Base-by-base conservation (phyloP, 345 rosid genomes). In the Iberis pinnata region DNA sequence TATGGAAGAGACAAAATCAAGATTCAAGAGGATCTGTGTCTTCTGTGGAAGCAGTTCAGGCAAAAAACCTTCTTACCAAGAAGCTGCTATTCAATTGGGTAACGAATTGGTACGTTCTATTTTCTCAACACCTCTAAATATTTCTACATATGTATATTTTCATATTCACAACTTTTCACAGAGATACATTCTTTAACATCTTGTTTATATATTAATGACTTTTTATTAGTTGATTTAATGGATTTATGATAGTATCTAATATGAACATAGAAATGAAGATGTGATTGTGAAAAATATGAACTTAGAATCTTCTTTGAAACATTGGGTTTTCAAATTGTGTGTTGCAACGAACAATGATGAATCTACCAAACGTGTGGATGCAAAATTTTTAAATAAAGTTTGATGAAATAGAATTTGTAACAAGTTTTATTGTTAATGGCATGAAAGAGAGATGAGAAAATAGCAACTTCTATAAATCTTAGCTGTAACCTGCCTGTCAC, bases 401-500 rank as follows among this genome's bases (percentile, higher is more conserved):
- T 60, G 22, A 54, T 31, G 56, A 64, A 22, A 35, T 64, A 61
- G 58, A 57, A 69, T 64, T 61, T 50, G 58, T 43, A 46, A 49
- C 75, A 75, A 76, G 79, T 79, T 76, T 76, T 78, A 44, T 71
- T 70, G 37, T 56, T 69, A 26, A 16, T 70, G 61, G 72, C 83
- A 68, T 78, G 84, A 68, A 61, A 70, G 69, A 69, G 65, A 63
- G 60, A 61, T 58, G 64, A 52, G 50, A 70, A 86, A 58, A 29
- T 65, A 58, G 64, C 44, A 43, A 51, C 33, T 65, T 67, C 55
- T 44, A 58, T 44, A 59, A 59, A 39, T 25, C 67, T 80, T 80
- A 85, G 97, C 95, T 88, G 97, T 81, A 81, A 74, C 71, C 80
- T 54, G 77, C 53, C 92, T 89, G 97, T 89, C 97, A 78, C 83